Percentiles rank a stretch among this genome's conserved stretches.
These are phyloP conservation scores for Aspergillus arachidicola DNA, from an alignment of 2,329 filamentous ascomycete species.

Conservation along the genomic window DNA sequence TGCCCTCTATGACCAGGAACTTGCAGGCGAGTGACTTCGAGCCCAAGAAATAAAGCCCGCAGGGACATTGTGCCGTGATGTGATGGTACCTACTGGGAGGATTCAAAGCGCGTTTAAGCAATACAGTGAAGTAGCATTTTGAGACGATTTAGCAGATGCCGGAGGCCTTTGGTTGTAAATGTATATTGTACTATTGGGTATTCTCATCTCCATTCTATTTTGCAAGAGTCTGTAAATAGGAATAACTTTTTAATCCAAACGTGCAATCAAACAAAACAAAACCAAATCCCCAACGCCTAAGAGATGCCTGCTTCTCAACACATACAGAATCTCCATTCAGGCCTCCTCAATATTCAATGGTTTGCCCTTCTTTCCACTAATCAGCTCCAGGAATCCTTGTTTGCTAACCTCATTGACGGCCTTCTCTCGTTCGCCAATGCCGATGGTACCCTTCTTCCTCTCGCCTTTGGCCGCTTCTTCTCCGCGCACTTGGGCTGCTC, in stretches of 20 bases:
- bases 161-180: constrained; percentile 17
- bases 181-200: constrained; percentile 30
- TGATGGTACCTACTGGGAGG: neutral
- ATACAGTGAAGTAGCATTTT: constrained; percentile 6
- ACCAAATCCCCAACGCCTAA: constrained; percentile 33
- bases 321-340: constrained; percentile 25
- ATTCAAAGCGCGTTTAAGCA: constrained; percentile 17
- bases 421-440: constrained; percentile 78
- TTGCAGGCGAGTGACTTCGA: constrained; percentile 91
- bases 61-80: neutral
- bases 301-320: constrained; percentile 32
- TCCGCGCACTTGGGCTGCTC: constrained; percentile 87
- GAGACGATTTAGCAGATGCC: neutral
- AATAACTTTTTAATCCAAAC: constrained; percentile 28
- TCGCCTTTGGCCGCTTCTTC: constrained; percentile 70
- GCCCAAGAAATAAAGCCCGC: constrained; percentile 39
- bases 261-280: constrained; percentile 23
- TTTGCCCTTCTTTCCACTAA: constrained; percentile 62
- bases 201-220: constrained; percentile 29
- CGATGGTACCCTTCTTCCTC: constrained; percentile 72
- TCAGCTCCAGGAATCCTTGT: constrained; percentile 92
- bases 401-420: constrained; percentile 95
- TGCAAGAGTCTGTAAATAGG: constrained; percentile 27
- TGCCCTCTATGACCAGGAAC: constrained; percentile 94
- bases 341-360: constrained; percentile 49